Percentiles rank a stretch among this genome's conserved stretches.
These are phyloP conservation scores for Taiozyma sp. DNA, from an alignment of 1,139 yeast species.

Conservation along the genomic window DNA sequence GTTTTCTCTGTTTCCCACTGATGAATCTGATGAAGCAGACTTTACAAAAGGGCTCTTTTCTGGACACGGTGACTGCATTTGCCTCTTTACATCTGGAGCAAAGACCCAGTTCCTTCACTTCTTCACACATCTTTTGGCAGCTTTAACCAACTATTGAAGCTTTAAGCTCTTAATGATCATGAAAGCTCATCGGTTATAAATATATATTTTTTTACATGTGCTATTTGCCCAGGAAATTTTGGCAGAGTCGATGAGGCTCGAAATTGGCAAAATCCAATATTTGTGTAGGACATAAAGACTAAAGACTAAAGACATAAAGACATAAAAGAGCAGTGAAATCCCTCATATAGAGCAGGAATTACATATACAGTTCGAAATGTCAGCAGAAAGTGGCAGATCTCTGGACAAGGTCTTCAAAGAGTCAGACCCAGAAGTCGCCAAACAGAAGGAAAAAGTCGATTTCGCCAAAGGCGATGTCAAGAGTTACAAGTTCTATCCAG, in stretches of 20 bases:
- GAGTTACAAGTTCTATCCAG: constrained; percentile 75
- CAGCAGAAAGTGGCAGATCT: constrained; percentile 7
- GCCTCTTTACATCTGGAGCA: constrained; percentile 51
- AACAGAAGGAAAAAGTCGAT: constrained; percentile 46
- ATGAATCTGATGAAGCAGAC: constrained; percentile 67
- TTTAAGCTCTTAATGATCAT: too few relatives aligned
- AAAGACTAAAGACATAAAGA: too few relatives aligned
- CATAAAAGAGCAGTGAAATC: too few relatives aligned
- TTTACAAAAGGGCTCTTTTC: constrained; percentile 70
- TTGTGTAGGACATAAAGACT: too few relatives aligned
- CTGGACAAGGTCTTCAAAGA: constrained; percentile 15
- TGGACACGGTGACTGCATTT: constrained; percentile 44
- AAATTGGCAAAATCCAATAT: too few relatives aligned
- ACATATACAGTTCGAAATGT: background rate
- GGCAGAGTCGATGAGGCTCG: background rate
- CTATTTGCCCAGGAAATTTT: background rate
- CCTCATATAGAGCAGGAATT: too few relatives aligned
- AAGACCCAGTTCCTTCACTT: background rate
- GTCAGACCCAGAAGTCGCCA: constrained; percentile 31
- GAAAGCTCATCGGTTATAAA: background rate
- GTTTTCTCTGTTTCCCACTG: constrained; percentile 75
- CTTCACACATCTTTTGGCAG: background rate
- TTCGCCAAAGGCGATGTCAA: constrained; percentile 53
- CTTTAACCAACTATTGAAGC: too few relatives aligned
- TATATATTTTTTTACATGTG: background rate